Evolutionary conservation across 352 stramenopile species (phyloP).

Genomic region (Globisporangium echinulatum): DNA sequence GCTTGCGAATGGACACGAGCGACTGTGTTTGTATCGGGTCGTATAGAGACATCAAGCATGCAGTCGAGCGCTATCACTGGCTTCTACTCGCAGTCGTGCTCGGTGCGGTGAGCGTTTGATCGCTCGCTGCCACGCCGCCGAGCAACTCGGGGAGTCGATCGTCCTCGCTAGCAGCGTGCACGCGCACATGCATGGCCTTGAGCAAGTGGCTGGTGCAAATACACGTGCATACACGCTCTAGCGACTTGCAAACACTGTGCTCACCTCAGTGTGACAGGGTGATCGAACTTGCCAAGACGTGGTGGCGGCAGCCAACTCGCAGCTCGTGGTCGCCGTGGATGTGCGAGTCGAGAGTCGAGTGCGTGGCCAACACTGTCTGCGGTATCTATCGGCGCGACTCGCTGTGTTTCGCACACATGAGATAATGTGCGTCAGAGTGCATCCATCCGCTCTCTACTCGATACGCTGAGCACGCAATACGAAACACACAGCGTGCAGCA

Average conservation of each 20-base stretch:
- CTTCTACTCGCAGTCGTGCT: too few relatives aligned
- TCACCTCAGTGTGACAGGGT: slow-evolving; percentile 3
- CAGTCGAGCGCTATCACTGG: too few relatives aligned
- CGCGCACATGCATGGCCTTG: too few relatives aligned
- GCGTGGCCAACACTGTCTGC: not conserved
- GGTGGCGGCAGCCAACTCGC: not conserved
- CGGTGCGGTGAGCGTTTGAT: too few relatives aligned
- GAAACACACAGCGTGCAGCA: not conserved
- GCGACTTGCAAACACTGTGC: not conserved
- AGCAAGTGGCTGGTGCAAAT: not conserved
- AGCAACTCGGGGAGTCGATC: too few relatives aligned
- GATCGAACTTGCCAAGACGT: slow-evolving; percentile 13
- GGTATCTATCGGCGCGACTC: not conserved
- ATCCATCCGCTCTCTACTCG: too few relatives aligned
- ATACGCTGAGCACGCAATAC: too few relatives aligned
- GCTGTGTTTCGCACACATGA: not conserved
- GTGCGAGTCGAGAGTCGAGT: not conserved
- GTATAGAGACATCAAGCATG: too few relatives aligned
- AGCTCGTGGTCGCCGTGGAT: not conserved
- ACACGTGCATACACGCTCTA: not conserved
- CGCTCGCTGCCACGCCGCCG: too few relatives aligned
- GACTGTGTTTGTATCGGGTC: too few relatives aligned
- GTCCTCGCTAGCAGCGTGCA: too few relatives aligned
- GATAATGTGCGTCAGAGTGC: not conserved
- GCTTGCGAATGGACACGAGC: too few relatives aligned